These are phyloP conservation scores for Amphibolis antarctica DNA, from an alignment of 106 monocot species.

Conservation along the genomic window DNA sequence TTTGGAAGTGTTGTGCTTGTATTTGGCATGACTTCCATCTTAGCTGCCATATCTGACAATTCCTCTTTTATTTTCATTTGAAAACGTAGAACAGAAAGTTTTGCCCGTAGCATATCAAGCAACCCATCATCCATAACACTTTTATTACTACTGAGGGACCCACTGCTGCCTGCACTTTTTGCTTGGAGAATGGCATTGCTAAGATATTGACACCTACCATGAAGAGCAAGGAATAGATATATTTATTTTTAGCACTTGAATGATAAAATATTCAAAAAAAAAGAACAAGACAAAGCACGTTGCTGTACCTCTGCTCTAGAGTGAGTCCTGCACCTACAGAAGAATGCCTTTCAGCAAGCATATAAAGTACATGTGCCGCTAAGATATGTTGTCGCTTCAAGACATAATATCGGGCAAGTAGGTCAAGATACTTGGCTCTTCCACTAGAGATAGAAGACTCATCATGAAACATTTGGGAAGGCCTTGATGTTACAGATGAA, in stretches of 20 bases:
- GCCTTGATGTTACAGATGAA: conserved; percentile 11
- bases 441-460: conserved; percentile 28
- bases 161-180: conserved; percentile 53
- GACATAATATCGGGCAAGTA: conserved; percentile 83
- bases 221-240: conserved; percentile 6
- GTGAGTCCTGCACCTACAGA: conserved; percentile 44
- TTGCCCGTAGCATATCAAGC: conserved; percentile 83
- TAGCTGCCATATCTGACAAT: conserved; percentile 47
- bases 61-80: conserved; percentile 91
- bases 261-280: neutral
- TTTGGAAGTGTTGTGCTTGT: conserved; percentile 18
- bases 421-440: conserved; percentile 65
- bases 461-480: conserved; percentile 18
- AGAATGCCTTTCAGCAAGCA: conserved; percentile 78
- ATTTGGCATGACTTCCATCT: conserved; percentile 20
- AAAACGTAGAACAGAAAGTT: conserved; percentile 80
- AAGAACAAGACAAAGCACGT: neutral
- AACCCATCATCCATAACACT: conserved; percentile 54
- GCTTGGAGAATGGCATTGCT: conserved; percentile 93
- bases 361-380: conserved; percentile 71
- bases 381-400: conserved; percentile 68
- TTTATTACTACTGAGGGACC: conserved; percentile 29
- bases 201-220: conserved; percentile 69
- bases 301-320: conserved; percentile 60
- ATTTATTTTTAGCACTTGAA: neutral